Percentiles rank a stretch among this genome's conserved stretches.
phyloP scores from a whole-genome alignment of 306 rosid species.

The Pyrus bretschneideri region DNA sequence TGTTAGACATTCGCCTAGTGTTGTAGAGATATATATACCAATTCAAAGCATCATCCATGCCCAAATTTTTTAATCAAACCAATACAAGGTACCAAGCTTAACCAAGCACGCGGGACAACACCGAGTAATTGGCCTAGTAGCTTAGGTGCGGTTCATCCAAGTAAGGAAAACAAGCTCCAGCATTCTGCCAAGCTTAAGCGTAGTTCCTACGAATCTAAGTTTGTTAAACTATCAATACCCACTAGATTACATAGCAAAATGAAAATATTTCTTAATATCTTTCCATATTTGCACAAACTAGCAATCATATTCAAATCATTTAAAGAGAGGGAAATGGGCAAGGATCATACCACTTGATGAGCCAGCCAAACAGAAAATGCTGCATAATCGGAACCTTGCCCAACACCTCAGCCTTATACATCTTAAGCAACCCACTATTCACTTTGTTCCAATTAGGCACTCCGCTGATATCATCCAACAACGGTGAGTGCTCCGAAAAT shows the following conservation, averaged over 20 bases:
- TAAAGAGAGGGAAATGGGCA: background rate
- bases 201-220: no score
- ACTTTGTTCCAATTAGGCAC: constrained; percentile 95
- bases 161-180: background rate
- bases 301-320: background rate
- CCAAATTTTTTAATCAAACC: no score
- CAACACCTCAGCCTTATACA: constrained; percentile 95
- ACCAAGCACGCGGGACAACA: background rate
- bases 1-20: background rate
- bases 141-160: background rate
- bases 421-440: constrained; percentile 85
- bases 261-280: background rate
- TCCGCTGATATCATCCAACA: constrained; percentile 96
- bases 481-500: constrained; percentile 93
- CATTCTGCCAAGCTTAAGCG: background rate
- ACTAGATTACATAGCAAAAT: background rate
- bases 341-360: constrained; percentile 62
- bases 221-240: background rate
- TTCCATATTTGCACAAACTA: background rate
- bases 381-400: constrained; percentile 99
- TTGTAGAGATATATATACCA: background rate
- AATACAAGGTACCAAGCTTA: background rate
- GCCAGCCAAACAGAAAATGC: constrained; percentile 91
- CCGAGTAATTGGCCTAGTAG: background rate
- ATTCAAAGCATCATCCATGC: background rate